Conservation (phyloP, 306 rosid species). For the Cercis canadensis region DNA sequence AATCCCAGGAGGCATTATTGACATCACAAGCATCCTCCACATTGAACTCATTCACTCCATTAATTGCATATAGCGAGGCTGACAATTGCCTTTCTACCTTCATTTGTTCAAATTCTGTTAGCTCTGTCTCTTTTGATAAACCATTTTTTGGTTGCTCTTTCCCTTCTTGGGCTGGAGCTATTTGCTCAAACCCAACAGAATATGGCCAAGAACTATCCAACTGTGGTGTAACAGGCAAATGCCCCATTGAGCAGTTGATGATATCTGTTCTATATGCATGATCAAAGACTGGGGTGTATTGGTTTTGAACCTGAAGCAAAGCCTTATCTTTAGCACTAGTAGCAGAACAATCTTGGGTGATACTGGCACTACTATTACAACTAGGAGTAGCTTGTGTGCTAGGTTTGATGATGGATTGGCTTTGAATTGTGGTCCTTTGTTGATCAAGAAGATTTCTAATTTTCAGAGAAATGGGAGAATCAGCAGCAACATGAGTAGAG, state of each 20-base stretch:
- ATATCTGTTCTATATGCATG: slow-evolving; percentile 45
- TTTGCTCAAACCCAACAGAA: too few relatives aligned
- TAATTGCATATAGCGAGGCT: slow-evolving; percentile 80
- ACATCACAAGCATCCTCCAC: too few relatives aligned
- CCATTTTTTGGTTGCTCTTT: too few relatives aligned
- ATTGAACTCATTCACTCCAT: slow-evolving; percentile 73
- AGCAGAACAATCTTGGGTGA: slow-evolving; percentile 25
- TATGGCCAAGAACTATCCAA: slow-evolving; percentile 52
- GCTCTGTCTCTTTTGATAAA: background rate
- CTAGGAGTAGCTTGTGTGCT: background rate
- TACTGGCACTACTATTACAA: slow-evolving; percentile 17
- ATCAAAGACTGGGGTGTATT: too few relatives aligned
- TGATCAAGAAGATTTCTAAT: slow-evolving; percentile 66
- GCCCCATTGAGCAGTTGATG: slow-evolving; percentile 46
- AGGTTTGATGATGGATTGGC: slow-evolving; percentile 10
- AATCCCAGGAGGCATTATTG: too few relatives aligned
- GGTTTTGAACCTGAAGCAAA: slow-evolving; percentile 40
- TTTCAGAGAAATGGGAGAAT: slow-evolving; percentile 71
- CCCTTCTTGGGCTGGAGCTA: too few relatives aligned
- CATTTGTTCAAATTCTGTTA: slow-evolving; percentile 76
- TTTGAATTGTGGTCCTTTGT: slow-evolving; percentile 25
- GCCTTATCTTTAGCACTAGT: slow-evolving; percentile 26
- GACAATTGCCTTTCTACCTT: slow-evolving; percentile 88
- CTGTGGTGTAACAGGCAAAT: slow-evolving; percentile 29
- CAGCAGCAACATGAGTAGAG: slow-evolving; percentile 37